phyloP scores from a whole-genome alignment of 2,329 filamentous ascomycete genomes.

The Exserohilum turcica region DNA sequence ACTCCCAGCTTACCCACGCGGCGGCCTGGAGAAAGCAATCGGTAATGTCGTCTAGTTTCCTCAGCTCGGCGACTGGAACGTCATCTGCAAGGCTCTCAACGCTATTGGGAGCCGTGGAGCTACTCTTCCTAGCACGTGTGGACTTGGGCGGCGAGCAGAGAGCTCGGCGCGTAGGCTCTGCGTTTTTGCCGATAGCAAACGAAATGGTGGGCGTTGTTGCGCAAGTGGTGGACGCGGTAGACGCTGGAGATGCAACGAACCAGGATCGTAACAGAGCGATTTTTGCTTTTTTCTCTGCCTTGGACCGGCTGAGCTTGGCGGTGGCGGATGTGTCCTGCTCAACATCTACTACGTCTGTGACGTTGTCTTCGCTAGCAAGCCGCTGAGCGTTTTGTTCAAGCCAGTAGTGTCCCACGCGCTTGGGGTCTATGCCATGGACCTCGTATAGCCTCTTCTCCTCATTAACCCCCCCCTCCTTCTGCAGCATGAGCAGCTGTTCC shows the following conservation, averaged over 20 bases:
- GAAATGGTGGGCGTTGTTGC: conserved; percentile 19
- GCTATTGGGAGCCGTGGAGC: not conserved
- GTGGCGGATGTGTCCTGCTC: conserved; percentile 10
- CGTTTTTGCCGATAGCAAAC: conserved; percentile 19
- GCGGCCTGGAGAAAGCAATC: conserved; percentile 79
- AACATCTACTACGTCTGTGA: not conserved
- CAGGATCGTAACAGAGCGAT: conserved; percentile 61
- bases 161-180: conserved; percentile 12
- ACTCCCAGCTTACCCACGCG: conserved; percentile 77
- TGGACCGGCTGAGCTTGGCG: conserved; percentile 45
- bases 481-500: not conserved
- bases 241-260: conserved; percentile 27
- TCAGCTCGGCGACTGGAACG: conserved; percentile 18
- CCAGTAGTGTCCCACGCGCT: conserved; percentile 48
- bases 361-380: conserved; percentile 1
- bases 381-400: conserved; percentile 23
- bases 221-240: conserved; percentile 7
- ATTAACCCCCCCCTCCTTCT: not conserved
- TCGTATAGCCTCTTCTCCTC: conserved; percentile 8
- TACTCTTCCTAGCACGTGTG: conserved; percentile 4
- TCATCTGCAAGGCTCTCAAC: not conserved
- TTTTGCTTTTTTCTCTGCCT: conserved; percentile 63
- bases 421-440: conserved; percentile 43
- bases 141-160: conserved; percentile 14
- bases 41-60: conserved; percentile 79